A percentile compares a stretch with the other conserved stretches of the same genome.
Evolutionary conservation across 2,329 filamentous ascomycete genomes (phyloP).

Genomic region (Lachnellula suecica): DNA sequence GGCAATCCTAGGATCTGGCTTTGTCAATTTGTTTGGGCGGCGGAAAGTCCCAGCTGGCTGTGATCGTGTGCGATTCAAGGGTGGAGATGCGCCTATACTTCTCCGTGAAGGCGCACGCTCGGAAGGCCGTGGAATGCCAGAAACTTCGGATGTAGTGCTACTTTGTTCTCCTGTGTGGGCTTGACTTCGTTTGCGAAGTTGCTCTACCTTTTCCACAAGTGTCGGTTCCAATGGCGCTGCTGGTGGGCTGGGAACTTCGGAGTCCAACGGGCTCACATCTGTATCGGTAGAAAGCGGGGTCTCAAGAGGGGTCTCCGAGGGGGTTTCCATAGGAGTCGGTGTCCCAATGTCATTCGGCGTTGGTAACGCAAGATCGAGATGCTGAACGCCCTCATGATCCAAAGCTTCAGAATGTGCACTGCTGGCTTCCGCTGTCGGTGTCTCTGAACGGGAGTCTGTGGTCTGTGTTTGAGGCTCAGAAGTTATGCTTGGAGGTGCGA

Average conservation of each 20-base stretch:
- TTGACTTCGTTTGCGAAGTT: constrained; percentile 18
- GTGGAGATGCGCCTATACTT: constrained; percentile 27
- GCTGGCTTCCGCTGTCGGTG: not conserved
- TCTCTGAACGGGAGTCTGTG: not conserved
- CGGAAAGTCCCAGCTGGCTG: constrained; percentile 34
- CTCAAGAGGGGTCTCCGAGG: too few species aligned
- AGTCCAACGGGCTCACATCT: constrained; percentile 10
- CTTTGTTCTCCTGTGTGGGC: constrained; percentile 10
- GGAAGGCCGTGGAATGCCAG: constrained; percentile 32
- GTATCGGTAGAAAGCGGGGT: constrained; percentile 9
- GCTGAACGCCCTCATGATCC: constrained; percentile 54
- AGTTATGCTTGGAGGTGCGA: not conserved
- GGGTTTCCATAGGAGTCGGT: constrained; percentile 5
- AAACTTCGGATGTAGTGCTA: constrained; percentile 21
- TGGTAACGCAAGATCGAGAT: constrained; percentile 57
- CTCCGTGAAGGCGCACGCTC: constrained; percentile 27
- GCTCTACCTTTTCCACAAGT: constrained; percentile 31
- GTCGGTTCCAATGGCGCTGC: constrained; percentile 20
- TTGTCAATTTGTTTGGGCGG: constrained; percentile 22
- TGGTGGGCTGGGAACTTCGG: constrained; percentile 1
- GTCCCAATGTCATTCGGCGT: constrained; percentile 11
- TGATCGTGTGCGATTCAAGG: constrained; percentile 33
- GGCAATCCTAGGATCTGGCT: constrained; percentile 18
- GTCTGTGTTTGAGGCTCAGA: not conserved
- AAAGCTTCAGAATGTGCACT: constrained; percentile 31